A percentile compares a stretch with the other conserved stretches of the same genome.
phyloP scores from a whole-genome alignment of 2,329 filamentous ascomycete genomes.

The Drechslerella stenobrocha region DNA sequence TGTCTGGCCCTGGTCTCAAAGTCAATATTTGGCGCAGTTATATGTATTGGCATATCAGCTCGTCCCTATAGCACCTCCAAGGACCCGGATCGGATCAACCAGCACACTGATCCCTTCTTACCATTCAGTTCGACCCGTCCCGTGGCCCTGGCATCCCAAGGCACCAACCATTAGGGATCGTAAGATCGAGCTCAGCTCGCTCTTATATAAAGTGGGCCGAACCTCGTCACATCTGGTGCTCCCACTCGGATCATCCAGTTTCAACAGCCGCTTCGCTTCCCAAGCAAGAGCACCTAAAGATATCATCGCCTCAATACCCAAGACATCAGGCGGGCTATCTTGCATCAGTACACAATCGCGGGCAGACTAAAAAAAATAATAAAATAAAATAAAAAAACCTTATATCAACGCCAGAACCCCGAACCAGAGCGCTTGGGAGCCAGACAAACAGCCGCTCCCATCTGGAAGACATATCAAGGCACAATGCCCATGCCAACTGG shows the following conservation, averaged over 20 bases:
- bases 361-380: not conserved
- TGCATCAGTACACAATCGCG: not conserved
- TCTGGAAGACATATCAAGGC: not conserved
- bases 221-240: not conserved
- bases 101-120: conserved; percentile 28
- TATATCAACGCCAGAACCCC: not conserved
- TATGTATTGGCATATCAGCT: conserved; percentile 34
- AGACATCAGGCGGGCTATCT: not conserved
- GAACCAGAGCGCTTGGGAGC: not conserved
- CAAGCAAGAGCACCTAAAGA: not conserved
- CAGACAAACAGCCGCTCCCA: not conserved
- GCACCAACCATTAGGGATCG: conserved; percentile 8
- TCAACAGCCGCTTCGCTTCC: not conserved
- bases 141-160: conserved; percentile 27
- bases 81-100: conserved; percentile 24
- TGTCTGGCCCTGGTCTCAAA: conserved; percentile 21
- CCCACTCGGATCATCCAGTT: not conserved
- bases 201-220: conserved; percentile 36
- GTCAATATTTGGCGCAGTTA: conserved; percentile 31
- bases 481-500: conserved; percentile 45
- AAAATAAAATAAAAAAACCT: too few species aligned
- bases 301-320: not conserved
- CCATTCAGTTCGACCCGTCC: conserved; percentile 28
- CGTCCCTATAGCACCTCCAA: conserved; percentile 38
- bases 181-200: conserved; percentile 17